A percentile compares a stretch with the other conserved stretches of the same genome.
These are phyloP conservation scores for Lobulomyces angularis DNA, from an alignment of 192 early-diverging fungal species.

Conservation along the genomic window DNA sequence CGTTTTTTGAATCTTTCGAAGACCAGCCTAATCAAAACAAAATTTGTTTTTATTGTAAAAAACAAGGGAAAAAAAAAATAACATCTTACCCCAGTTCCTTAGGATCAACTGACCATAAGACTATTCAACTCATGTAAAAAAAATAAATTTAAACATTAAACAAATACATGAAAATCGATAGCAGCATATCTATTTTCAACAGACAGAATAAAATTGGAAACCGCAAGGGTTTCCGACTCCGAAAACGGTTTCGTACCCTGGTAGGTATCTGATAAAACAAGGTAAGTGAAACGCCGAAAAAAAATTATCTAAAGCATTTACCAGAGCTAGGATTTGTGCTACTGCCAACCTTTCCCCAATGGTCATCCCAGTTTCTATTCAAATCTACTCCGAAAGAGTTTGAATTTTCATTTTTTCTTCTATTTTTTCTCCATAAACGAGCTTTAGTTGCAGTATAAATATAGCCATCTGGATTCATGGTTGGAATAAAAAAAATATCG, in stretches of 20 bases:
- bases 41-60: no score
- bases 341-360: conserved; percentile 42
- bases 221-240: conserved; percentile 31
- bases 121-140: background rate
- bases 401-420: conserved; percentile 27
- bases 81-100: conserved; percentile 14
- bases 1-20: conserved; percentile 2
- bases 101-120: conserved; percentile 13
- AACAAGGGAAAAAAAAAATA: no score
- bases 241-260: conserved; percentile 27
- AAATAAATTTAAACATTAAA: background rate
- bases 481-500: no score
- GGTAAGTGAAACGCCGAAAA: no score
- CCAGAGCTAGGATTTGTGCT: conserved; percentile 28
- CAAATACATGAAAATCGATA: conserved; percentile 28
- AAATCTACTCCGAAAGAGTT: conserved; percentile 7
- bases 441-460: conserved; percentile 24
- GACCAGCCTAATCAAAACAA: no score
- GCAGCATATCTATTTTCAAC: conserved; percentile 20
- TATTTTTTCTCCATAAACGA: conserved; percentile 26
- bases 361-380: conserved; percentile 31
- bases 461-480: conserved; percentile 44
- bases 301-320: no score
- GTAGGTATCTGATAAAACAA: conserved; percentile 42
- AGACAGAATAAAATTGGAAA: conserved; percentile 19